phyloP scores from a whole-genome alignment of 1,284 basidiomycete genomes.

The Tilletia horrida region DNA sequence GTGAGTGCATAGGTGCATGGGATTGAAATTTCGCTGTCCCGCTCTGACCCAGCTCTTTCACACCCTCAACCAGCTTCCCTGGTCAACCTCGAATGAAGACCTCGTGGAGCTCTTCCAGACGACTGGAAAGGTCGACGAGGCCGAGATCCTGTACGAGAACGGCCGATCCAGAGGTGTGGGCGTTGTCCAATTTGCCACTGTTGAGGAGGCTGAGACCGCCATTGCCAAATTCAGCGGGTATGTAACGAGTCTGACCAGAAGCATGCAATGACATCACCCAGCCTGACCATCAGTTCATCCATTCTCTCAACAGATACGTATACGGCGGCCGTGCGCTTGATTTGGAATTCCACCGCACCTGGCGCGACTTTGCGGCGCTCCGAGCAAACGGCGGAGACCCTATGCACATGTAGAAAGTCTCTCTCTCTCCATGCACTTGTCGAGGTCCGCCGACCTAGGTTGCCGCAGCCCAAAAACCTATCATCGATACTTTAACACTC shows the following conservation, averaged over 20 bases:
- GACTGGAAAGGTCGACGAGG: constrained; percentile 86
- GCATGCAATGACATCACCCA: neutral
- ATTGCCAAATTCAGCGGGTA: constrained; percentile 59
- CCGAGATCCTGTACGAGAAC: constrained; percentile 88
- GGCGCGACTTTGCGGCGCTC: constrained; percentile 33
- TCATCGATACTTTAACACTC: no score
- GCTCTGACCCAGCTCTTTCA: no score
- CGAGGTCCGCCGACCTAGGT: no score
- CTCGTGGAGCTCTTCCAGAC: constrained; percentile 97
- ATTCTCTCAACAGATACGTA: constrained; percentile 27
- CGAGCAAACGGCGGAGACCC: neutral
- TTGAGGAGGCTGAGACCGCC: constrained; percentile 84
- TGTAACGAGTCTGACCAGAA: neutral
- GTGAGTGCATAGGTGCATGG: constrained; percentile 57
- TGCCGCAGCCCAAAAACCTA: no score
- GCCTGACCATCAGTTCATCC: constrained; percentile 20
- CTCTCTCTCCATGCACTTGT: no score
- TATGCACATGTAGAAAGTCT: neutral
- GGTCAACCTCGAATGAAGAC: constrained; percentile 99
- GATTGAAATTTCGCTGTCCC: no score
- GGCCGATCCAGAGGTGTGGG: constrained; percentile 87
- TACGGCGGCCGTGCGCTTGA: constrained; percentile 47
- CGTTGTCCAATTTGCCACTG: constrained; percentile 88
- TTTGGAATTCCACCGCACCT: constrained; percentile 43
- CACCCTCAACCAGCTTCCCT: constrained; percentile 65